Conservation (phyloP, 495 filamentous ascomycete species). For the Aspergillus bridgeri region DNA sequence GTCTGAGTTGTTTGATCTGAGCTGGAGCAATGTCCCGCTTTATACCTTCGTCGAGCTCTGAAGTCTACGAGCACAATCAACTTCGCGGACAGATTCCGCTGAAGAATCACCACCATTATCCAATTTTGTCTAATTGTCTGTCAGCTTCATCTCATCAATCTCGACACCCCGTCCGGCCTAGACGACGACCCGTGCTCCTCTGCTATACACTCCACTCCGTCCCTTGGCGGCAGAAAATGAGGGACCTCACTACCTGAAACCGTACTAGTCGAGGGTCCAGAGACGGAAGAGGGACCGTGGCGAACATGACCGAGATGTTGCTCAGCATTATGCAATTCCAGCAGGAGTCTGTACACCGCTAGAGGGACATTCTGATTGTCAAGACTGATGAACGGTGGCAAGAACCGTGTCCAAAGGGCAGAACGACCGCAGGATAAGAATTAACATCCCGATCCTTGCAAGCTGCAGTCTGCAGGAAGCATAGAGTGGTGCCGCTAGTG, state of each 20-base stretch:
- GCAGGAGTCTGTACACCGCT: neutral
- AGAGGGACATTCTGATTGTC: neutral
- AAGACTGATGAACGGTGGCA: neutral
- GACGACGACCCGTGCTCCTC: no score
- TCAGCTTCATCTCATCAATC: neutral
- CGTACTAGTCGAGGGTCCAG: neutral
- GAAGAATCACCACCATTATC: neutral
- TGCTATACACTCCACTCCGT: neutral
- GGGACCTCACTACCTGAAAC: neutral
- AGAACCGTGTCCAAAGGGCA: neutral
- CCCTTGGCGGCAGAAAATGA: neutral
- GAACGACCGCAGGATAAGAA: neutral
- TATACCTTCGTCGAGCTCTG: neutral
- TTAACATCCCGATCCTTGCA: neutral
- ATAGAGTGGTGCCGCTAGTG: neutral
- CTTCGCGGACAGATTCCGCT: neutral
- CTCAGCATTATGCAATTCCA: neutral
- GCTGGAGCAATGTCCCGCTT: neutral
- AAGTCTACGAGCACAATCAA: neutral
- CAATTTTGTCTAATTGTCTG: neutral
- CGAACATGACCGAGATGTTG: neutral
- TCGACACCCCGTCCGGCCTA: neutral
- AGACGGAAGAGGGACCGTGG: neutral
- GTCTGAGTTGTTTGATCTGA: neutral
- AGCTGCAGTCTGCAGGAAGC: neutral